Base-by-base conservation (phyloP, 2,329 filamentous ascomycete species). In the Pyrenophora graminea region DNA sequence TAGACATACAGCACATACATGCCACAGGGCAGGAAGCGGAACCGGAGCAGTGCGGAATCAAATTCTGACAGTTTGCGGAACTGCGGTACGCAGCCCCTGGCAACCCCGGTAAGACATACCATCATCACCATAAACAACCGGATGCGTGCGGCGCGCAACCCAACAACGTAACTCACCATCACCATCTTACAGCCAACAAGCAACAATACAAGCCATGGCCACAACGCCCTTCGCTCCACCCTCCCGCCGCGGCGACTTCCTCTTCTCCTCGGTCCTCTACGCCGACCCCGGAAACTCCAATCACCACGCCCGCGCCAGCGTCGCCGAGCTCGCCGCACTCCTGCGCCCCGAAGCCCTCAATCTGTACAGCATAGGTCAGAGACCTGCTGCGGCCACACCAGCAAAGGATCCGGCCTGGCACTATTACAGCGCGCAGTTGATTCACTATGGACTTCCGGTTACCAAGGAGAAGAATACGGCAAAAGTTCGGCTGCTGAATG, bases 341-440 rank as follows among this genome's bases (percentile, higher is more conserved):
- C 56, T 73, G 7, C 66, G 66, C 13, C 69, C 69, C 2, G 61
- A 68, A 38, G 49, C 48, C 8, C 36, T 42, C 15, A 41, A 62
- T 5, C 31, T 60, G 13, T 53, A 56, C 18, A 45, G 48, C 19
- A 65, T 60, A 17, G 39, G 39, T 7, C 48, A 41, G 15, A 56
- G 54, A 12, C 34, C 55, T 8, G 42, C 39, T 3, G 9, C 31
- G 3, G 33, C 40, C n/a, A 30, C 47, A n/a, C 45, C 31, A 9
- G 41, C 51, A 0, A 76, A 79, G 38, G 81, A 85, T 59, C 78
- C 77, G 37, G 78, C 82, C 0, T 82, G 76, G 1, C 82, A 86
- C 56, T 87, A 80, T 80, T 87, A 84, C 51, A 79, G 84, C 55
- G 83, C 84, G 0, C 83, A 87, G 55, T 76, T 86, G 9, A 69